Conservation (phyloP, 2,329 filamentous ascomycete genomes). For the Ceratocystis huliohia region DNA sequence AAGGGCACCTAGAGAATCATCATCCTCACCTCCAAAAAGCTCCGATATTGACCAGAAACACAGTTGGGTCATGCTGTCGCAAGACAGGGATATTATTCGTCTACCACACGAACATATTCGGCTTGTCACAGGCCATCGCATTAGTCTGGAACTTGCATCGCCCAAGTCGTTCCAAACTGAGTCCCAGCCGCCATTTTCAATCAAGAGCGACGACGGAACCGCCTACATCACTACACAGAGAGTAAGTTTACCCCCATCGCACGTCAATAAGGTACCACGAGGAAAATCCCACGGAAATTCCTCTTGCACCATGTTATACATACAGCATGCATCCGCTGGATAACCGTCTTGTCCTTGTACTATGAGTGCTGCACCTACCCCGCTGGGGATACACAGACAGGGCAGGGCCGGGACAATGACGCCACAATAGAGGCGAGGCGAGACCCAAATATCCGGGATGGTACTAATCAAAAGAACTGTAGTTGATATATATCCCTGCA, state of each 20-base stretch:
- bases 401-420: too few relatives aligned
- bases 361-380: background rate
- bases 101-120: slow-evolving; percentile 73
- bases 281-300: background rate
- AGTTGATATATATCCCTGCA: slow-evolving; percentile 80
- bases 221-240: slow-evolving; percentile 76
- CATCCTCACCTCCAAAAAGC: slow-evolving; percentile 10
- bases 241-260: slow-evolving; percentile 37
- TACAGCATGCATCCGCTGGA: background rate
- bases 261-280: background rate
- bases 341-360: background rate
- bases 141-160: slow-evolving; percentile 61
- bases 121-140: slow-evolving; percentile 67
- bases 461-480: slow-evolving; percentile 4
- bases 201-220: slow-evolving; percentile 58
- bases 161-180: slow-evolving; percentile 52
- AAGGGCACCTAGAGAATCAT: slow-evolving; percentile 3
- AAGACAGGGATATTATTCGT: slow-evolving; percentile 61
- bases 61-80: slow-evolving; percentile 85
- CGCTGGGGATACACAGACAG: background rate
- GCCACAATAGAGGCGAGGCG: background rate
- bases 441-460: background rate
- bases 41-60: slow-evolving; percentile 41
- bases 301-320: background rate
- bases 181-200: slow-evolving; percentile 22